Evolutionary conservation across 192 early-diverging fungal species (phyloP).

Genomic region (Pilaira anomala): DNA sequence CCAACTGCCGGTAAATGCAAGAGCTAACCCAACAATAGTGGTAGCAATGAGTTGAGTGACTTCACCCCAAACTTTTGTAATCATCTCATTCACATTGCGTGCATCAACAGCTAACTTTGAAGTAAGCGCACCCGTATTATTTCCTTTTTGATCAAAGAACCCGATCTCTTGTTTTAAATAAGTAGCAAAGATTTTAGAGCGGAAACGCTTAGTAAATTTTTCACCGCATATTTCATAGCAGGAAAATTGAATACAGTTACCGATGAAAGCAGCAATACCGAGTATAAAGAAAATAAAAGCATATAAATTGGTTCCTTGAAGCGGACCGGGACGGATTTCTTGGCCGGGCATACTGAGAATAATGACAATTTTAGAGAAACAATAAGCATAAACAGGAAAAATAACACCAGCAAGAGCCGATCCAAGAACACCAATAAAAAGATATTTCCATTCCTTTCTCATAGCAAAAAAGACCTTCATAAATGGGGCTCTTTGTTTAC

Average conservation of each 20-base stretch:
- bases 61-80: conserved; percentile 49
- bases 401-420: conserved; percentile 64
- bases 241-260: conserved; percentile 54
- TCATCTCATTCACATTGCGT: conserved; percentile 42
- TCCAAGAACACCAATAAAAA: conserved; percentile 57
- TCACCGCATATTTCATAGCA: conserved; percentile 66
- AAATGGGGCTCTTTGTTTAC: conserved; percentile 52
- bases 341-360: conserved; percentile 33
- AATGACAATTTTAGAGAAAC: conserved; percentile 43
- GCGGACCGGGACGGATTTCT: conserved; percentile 23
- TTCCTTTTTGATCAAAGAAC: conserved; percentile 76
- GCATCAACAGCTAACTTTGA: conserved; percentile 79
- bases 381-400: conserved; percentile 72
- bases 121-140: conserved; percentile 75
- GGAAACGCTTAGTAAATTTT: conserved; percentile 58
- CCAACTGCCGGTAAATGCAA: conserved; percentile 78
- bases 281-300: conserved; percentile 33
- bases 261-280: conserved; percentile 53
- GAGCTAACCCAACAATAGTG: conserved; percentile 20
- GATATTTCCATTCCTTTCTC: conserved; percentile 44
- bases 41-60: conserved; percentile 25
- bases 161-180: conserved; percentile 81
- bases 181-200: conserved; percentile 60
- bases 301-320: conserved; percentile 39
- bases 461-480: conserved; percentile 43